Evolutionary conservation across 139 green algal genomes (phyloP).

Genomic region (Deuterostichococcus epilithicus): DNA sequence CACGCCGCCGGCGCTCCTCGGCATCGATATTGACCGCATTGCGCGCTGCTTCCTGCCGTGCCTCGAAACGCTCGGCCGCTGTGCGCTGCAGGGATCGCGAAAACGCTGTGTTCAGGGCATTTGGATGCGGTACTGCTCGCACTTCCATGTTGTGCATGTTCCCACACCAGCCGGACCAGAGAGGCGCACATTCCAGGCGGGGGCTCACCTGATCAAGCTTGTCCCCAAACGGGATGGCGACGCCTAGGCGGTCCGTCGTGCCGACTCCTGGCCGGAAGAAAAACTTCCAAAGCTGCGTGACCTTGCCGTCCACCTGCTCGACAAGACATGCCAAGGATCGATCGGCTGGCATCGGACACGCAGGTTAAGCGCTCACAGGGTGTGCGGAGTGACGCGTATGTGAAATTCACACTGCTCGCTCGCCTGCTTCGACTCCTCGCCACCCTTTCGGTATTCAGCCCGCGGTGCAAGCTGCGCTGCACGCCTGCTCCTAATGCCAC

Average conservation of each 20-base stretch:
- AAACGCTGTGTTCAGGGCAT: not conserved
- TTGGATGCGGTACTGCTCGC: too few species aligned
- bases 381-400: too few species aligned
- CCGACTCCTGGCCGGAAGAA: constrained; percentile 31
- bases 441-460: not conserved
- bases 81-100: constrained; percentile 14
- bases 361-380: too few species aligned
- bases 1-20: constrained; percentile 21
- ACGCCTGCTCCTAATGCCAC: not conserved
- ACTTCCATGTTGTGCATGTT: not conserved
- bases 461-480: too few species aligned
- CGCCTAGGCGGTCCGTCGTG: constrained; percentile 29
- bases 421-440: not conserved
- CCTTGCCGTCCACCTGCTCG: not conserved
- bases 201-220: constrained; percentile 12
- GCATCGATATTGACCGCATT: constrained; percentile 31
- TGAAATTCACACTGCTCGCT: too few species aligned
- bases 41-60: constrained; percentile 16
- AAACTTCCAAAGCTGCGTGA: constrained; percentile 26
- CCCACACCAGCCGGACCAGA: too few species aligned
- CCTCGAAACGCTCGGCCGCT: constrained; percentile 18
- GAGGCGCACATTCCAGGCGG: not conserved
- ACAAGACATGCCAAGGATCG: not conserved
- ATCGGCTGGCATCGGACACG: too few species aligned
- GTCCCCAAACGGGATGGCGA: constrained; percentile 24